Percentiles rank a stretch among this genome's conserved stretches.
Conservation (phyloP, 1,284 basidiomycete genomes). For the Bondarzewia mesenterica region DNA sequence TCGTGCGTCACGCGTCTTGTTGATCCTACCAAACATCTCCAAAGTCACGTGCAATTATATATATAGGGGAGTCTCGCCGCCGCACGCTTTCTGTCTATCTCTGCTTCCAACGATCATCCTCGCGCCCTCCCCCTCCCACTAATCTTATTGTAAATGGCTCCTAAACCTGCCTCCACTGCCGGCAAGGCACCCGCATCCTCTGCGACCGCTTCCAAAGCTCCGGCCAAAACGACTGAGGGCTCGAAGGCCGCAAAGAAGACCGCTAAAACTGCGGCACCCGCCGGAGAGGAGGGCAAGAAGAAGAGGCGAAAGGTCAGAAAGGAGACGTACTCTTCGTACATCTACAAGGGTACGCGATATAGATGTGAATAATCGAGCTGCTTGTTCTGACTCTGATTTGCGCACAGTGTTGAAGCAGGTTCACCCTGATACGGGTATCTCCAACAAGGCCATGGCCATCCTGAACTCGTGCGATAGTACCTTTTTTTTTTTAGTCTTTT, state of each 20-base stretch:
- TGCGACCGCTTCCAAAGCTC: conserved; percentile 64
- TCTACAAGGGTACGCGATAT: conserved; percentile 75
- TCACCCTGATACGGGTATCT: conserved; percentile 95
- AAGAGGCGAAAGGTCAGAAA: conserved; percentile 86
- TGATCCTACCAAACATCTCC: conserved; percentile 9
- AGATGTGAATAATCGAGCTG: not conserved
- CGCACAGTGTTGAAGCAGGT: conserved; percentile 61
- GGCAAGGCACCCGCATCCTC: conserved; percentile 78
- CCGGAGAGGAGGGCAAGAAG: conserved; percentile 70
- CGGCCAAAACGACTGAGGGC: conserved; percentile 64
- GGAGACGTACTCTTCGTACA: conserved; percentile 92
- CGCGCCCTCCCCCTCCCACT: conserved; percentile 10
- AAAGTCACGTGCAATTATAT: conserved; percentile 9
- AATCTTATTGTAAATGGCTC: conserved; percentile 44
- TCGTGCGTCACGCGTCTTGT: conserved; percentile 2
- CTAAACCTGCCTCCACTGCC: conserved; percentile 77
- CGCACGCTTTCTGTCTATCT: conserved; percentile 6
- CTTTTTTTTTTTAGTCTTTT: not conserved
- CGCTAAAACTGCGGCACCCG: conserved; percentile 53
- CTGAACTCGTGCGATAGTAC: conserved; percentile 58
- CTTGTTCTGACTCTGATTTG: not conserved
- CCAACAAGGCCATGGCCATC: conserved; percentile 95
- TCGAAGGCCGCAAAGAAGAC: conserved; percentile 84
- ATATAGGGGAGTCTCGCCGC: conserved; percentile 7
- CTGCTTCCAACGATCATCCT: conserved; percentile 12